Percentiles rank a stretch among this genome's conserved stretches.
These are phyloP conservation scores for Termitomyces sp. DNA, from an alignment of 768 basidiomycete genomes.

Conservation along the genomic window DNA sequence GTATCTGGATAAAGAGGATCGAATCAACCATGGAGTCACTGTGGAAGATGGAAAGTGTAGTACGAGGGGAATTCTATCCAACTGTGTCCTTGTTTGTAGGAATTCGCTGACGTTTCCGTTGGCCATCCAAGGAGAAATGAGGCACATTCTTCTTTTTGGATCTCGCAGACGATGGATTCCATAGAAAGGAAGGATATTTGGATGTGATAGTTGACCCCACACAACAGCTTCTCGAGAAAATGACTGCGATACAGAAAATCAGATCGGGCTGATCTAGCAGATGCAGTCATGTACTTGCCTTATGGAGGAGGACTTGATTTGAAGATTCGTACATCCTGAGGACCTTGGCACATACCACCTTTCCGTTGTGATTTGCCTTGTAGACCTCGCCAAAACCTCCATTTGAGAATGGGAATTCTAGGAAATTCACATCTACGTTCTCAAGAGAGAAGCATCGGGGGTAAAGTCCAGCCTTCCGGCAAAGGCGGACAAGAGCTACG, in stretches of 20 bases:
- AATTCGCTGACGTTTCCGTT: constrained; percentile 28
- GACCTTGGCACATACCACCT: constrained; percentile 22
- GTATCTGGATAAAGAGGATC: constrained; percentile 8
- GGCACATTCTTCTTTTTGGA: constrained; percentile 22
- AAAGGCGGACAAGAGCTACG: constrained; percentile 19
- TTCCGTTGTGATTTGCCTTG: constrained; percentile 15
- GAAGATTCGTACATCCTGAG: constrained; percentile 20
- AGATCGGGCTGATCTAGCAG: neutral
- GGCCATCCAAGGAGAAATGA: constrained; percentile 35
- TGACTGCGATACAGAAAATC: constrained; percentile 18
- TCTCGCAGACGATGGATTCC: constrained; percentile 27
- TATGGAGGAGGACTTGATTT: constrained; percentile 14
- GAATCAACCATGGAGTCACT: constrained; percentile 1
- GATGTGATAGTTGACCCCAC: constrained; percentile 16
- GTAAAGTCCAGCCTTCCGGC: constrained; percentile 19
- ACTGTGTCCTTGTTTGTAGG: constrained; percentile 13
- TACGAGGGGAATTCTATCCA: constrained; percentile 13
- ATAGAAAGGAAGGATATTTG: constrained; percentile 32
- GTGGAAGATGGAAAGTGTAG: neutral
- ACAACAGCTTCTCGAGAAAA: constrained; percentile 16
- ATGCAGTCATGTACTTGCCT: constrained; percentile 21
- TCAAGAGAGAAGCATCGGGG: constrained; percentile 21
- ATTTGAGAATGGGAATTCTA: constrained; percentile 8
- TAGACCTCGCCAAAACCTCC: constrained; percentile 27
- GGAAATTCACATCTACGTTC: constrained; percentile 4